Evolutionary conservation across 2,329 filamentous ascomycete species (phyloP), one percentile per base, ranked within the genome.

Genomic region (Alternaria longipes): DNA sequence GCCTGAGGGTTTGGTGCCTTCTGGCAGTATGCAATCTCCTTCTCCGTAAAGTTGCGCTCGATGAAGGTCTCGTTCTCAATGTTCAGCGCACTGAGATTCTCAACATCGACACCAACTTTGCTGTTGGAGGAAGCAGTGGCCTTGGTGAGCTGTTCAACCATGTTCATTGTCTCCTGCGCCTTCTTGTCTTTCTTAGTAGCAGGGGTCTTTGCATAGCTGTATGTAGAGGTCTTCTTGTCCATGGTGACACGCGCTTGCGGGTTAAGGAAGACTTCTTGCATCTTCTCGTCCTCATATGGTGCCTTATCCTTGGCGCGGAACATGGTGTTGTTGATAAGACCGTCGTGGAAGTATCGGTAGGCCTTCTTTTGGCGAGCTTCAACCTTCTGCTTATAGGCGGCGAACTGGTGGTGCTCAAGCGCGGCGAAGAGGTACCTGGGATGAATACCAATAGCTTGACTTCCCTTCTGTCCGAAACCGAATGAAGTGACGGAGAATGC

Each of bases 401-500:
- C 82, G 81, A 93, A 99, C 53, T 92, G 91, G 49, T 89, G 84
- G 81, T 94, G 87, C 75, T 98, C 94, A 53, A 99, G 91, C n/a
- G 92, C 90, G 50, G 95, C 95, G 73, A 90, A 99, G 59, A 99
- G 87, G 81, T 98, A 99, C 82, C 91, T 94, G 76, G 96, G 93
- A 80, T 99, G 95, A 54, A 99, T 91, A 85, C 94, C 95, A 74
- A 99, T 96, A 44, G 91, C 94, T 81, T 99, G 96, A 26, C 95
- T 92, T 77, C 95, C 95, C 88, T 99, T 99, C 82, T 99, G 95
- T 71, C 95, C 95, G 85, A 99, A 99, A 81, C 95, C 95, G 80
- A 99, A 99, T 0, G 96, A 99, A 7, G 96, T 99, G 66, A 99
- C 93, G 1, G 93, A 97, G 87, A 99, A 98, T 14, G 95, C 96